Conservation (phyloP, 345 rosid species). For the Brassica rapa region DNA sequence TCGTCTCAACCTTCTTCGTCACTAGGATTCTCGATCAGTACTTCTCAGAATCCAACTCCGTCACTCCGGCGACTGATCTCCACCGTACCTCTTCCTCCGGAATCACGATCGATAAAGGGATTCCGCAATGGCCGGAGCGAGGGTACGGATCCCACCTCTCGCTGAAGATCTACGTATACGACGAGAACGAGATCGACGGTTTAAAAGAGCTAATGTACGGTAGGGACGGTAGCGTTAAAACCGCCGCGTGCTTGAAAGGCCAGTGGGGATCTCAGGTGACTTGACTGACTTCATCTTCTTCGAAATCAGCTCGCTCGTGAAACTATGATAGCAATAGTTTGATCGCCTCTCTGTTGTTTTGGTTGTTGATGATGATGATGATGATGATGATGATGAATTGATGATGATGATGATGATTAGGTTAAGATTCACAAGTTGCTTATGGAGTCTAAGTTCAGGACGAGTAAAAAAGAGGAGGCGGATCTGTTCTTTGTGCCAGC, state of each 20-base stretch:
- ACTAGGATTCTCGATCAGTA: constrained; percentile 74
- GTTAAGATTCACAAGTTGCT: constrained; percentile 82
- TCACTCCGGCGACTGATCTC: constrained; percentile 21
- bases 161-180: constrained; percentile 84
- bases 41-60: constrained; percentile 8
- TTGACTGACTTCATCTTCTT: not conserved
- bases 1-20: constrained; percentile 75
- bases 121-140: constrained; percentile 58
- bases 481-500: constrained; percentile 96
- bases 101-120: constrained; percentile 32
- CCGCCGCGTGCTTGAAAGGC: constrained; percentile 73
- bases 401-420: constrained; percentile 40
- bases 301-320: not conserved
- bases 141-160: constrained; percentile 68
- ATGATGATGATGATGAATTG: constrained; percentile 9
- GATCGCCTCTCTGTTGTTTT: not conserved
- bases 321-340: not conserved
- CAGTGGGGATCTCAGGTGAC: constrained; percentile 98
- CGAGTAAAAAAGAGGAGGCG: constrained; percentile 75
- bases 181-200: constrained; percentile 83
- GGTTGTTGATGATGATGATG: not conserved
- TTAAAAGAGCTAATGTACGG: constrained; percentile 70
- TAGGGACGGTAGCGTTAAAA: constrained; percentile 57
- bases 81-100: constrained; percentile 17
- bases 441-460: constrained; percentile 62